Evolutionary conservation across 2,329 filamentous ascomycete genomes (phyloP).

Genomic region (Aspergillus versicolor): DNA sequence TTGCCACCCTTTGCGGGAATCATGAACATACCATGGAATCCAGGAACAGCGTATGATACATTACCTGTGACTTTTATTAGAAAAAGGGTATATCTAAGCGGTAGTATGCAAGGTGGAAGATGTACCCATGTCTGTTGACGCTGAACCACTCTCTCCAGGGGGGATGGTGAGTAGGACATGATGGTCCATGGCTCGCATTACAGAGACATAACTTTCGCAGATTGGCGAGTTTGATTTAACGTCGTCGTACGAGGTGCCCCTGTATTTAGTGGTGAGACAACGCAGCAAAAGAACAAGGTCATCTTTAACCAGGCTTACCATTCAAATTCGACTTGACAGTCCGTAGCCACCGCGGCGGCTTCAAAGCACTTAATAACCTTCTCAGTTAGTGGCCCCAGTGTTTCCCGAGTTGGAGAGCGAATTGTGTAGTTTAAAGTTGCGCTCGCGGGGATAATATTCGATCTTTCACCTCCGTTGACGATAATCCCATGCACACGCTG

Average conservation of each 20-base stretch:
- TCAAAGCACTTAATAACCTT: constrained; percentile 32
- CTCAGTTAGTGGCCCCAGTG: constrained; percentile 34
- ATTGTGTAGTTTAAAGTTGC: constrained; percentile 47
- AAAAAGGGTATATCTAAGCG: neutral
- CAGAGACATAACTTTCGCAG: constrained; percentile 30
- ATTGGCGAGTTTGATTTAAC: constrained; percentile 31
- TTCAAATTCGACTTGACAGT: constrained; percentile 29
- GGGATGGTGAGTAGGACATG: constrained; percentile 22
- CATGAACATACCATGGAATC: constrained; percentile 41
- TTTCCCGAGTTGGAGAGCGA: constrained; percentile 39
- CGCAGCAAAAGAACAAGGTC: neutral
- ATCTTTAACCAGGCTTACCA: constrained; percentile 20
- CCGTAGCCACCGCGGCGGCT: constrained; percentile 32
- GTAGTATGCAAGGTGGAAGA: neutral
- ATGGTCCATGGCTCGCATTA: constrained; percentile 30
- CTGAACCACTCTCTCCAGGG: constrained; percentile 19
- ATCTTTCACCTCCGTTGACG: constrained; percentile 50
- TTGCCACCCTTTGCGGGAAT: constrained; percentile 50
- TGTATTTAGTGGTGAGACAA: constrained; percentile 6
- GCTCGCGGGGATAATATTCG: constrained; percentile 57
- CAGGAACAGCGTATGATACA: constrained; percentile 46
- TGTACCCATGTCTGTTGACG: constrained; percentile 31
- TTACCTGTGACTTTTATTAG: constrained; percentile 33
- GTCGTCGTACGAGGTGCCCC: constrained; percentile 31
- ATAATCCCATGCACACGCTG: constrained; percentile 55